Percentiles rank a stretch among this genome's conserved stretches.
Conservation (phyloP, 2,329 filamentous ascomycete genomes). For the Aureobasidium sp. region DNA sequence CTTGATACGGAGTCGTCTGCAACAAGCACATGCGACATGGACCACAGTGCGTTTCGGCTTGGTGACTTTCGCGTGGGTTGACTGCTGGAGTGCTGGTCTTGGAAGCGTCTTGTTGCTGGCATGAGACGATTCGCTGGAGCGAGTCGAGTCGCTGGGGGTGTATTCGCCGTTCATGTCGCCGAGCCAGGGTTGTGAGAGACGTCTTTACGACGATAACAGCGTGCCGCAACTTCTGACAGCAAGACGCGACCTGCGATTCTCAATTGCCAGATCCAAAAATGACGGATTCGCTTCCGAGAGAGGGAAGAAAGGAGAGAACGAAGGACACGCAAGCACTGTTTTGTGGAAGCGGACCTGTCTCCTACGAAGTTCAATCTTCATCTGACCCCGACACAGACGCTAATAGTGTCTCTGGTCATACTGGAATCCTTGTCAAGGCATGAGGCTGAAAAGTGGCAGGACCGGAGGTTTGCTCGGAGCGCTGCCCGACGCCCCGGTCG, state of each 20-base stretch:
- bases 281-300: background rate
- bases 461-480: background rate
- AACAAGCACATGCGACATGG: slow-evolving; percentile 8
- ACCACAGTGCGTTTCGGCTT: slow-evolving; percentile 8
- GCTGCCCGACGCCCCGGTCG: background rate
- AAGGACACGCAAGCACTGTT: background rate
- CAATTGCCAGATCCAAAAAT: background rate
- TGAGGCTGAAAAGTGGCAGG: background rate
- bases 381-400: background rate
- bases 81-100: background rate
- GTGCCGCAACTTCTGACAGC: background rate
- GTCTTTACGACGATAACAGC: background rate
- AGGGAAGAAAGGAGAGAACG: background rate
- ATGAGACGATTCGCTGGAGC: background rate
- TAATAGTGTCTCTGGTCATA: no score
- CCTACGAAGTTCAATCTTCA: background rate
- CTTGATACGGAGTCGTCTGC: slow-evolving; percentile 11
- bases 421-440: background rate
- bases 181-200: background rate
- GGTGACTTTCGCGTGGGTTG: background rate
- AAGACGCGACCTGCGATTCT: background rate
- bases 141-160: background rate
- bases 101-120: background rate
- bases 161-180: background rate
- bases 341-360: background rate